A percentile compares a stretch with the other conserved stretches of the same genome.
These are phyloP conservation scores for Kuraishia cidri DNA, from an alignment of 805 yeast genomes.

Conservation along the genomic window DNA sequence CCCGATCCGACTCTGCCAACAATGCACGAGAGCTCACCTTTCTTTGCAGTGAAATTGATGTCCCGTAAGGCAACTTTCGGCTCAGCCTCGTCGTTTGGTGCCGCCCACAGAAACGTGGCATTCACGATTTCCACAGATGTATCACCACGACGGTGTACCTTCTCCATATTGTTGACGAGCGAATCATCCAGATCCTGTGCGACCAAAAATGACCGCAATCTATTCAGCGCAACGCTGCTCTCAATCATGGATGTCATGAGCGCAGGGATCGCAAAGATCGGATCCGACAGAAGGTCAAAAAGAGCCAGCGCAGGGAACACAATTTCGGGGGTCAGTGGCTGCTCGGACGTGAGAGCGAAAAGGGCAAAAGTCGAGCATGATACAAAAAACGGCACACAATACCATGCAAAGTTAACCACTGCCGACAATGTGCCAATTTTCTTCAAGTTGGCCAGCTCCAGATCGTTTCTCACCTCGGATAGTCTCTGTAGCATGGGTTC, in stretches of 20 bases:
- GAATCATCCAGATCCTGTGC: conserved; percentile 29
- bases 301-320: conserved; percentile 62
- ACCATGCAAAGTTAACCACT: conserved; percentile 47
- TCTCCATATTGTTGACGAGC: conserved; percentile 16
- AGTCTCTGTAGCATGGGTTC: conserved; percentile 48
- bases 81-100: conserved; percentile 21
- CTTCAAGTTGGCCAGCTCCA: conserved; percentile 43
- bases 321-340: conserved; percentile 56
- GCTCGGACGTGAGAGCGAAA: conserved; percentile 33
- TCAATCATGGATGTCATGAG: conserved; percentile 50
- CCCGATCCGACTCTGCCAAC: conserved; percentile 68
- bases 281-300: conserved; percentile 48
- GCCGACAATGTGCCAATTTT: conserved; percentile 40
- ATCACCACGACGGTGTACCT: conserved; percentile 15
- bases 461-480: conserved; percentile 43
- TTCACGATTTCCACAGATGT: conserved; percentile 33
- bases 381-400: conserved; percentile 55
- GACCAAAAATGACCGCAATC: conserved; percentile 41
- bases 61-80: conserved; percentile 35
- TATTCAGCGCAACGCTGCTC: conserved; percentile 44
- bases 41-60: conserved; percentile 38
- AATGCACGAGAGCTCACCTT: conserved; percentile 47
- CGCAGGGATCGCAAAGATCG: conserved; percentile 51
- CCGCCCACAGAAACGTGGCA: conserved; percentile 46
- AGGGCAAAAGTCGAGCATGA: conserved; percentile 52